A percentile compares a stretch with the other conserved stretches of the same genome.
These are phyloP conservation scores for Saccharomyces uvarum DNA, from an alignment of 1,139 yeast genomes.

Conservation along the genomic window DNA sequence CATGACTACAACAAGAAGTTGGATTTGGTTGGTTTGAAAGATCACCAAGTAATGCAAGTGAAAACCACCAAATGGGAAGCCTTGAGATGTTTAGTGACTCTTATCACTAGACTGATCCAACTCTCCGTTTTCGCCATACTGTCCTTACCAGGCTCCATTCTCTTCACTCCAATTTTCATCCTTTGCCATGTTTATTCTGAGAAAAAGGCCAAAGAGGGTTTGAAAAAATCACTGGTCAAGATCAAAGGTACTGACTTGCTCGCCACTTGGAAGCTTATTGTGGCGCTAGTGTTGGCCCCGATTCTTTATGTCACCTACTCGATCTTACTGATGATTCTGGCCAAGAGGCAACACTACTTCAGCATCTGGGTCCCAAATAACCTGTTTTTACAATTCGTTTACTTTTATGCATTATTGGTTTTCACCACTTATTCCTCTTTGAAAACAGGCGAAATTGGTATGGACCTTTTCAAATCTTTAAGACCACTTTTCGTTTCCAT, in stretches of 20 bases:
- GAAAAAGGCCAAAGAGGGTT: conserved; percentile 52
- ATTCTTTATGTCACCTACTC: conserved; percentile 59
- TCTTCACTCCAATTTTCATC: conserved; percentile 62
- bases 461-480: conserved; percentile 62
- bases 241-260: conserved; percentile 65
- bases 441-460: conserved; percentile 65
- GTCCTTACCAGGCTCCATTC: conserved; percentile 59
- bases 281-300: conserved; percentile 64
- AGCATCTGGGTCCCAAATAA: conserved; percentile 36
- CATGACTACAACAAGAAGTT: conserved; percentile 47
- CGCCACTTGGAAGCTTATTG: conserved; percentile 70
- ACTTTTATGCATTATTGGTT: conserved; percentile 43
- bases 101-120: conserved; percentile 29
- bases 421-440: conserved; percentile 55
- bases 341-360: conserved; percentile 31
- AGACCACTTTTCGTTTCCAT: conserved; percentile 54
- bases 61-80: conserved; percentile 34
- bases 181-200: conserved; percentile 48
- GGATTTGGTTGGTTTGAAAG: conserved; percentile 52
- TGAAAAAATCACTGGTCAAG: conserved; percentile 60
- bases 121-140: conserved; percentile 33
- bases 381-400: conserved; percentile 28
- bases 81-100: conserved; percentile 31
- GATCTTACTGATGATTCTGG: conserved; percentile 42
- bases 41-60: conserved; percentile 57